Evolutionary conservation across 345 rosid genomes (phyloP), one percentile per base, ranked within the genome.

Genomic region (Nephelium lappaceum): DNA sequence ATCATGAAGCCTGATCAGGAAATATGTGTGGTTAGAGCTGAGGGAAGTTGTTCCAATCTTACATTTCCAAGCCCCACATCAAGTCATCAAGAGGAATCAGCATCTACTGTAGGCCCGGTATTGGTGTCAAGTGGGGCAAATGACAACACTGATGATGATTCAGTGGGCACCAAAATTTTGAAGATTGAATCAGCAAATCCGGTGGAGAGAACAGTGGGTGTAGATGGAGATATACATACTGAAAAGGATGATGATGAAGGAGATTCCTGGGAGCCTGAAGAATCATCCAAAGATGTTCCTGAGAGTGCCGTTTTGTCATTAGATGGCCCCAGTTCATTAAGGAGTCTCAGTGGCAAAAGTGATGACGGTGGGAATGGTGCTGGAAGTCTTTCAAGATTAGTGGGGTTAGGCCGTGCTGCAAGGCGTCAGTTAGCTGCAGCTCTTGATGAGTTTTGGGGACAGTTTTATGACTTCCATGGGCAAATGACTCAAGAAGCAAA

Each of bases 391-490:
- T 93, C 98, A 39, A 92, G 95, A 85, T 87, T 97, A 84, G 93
- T 90, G 78, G 99, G 98, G 67, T 80, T 97, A 78, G 99, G 99
- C 11, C 97, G 99, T 76, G 97, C 98, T 74, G 97, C 99, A 5
- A 86, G 98, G 82, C 90, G 95, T 42, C 96, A 97, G 69, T 78
- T 97, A 79, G 90, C 97, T 68, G 81, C 79, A 5, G 86, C 76
- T 74, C 95, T 97, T 60, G 95, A 88, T 68, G 99, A 97, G 75
- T 97, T 97, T 84, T 97, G 99, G 99, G 98, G 91, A 41, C 98
- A 92, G 67, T 76, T 97, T 66, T 97, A 81, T 79, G 95, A 97
- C 88, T 86, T 79, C 25, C 95, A 97, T 47, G 99, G 99, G 64
- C 91, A 85, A 73, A 75, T 84, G 53, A 93, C 90, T 64, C 83